Conservation (phyloP, 2,329 filamentous ascomycete species). For the Beauveria rudraprayagi region DNA sequence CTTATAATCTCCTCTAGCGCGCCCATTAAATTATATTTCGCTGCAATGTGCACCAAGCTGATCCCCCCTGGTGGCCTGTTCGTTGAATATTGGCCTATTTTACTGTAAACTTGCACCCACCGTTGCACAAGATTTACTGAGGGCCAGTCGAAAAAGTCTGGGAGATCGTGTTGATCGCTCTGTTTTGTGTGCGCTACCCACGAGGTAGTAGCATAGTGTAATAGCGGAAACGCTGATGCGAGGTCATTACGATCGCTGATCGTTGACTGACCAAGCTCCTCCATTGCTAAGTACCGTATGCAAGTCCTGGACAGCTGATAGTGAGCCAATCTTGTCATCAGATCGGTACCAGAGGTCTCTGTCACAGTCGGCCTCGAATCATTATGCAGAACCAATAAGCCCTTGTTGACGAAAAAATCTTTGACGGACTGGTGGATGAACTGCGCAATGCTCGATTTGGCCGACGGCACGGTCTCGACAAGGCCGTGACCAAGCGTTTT, state of each 20-base stretch:
- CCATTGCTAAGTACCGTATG: constrained; percentile 19
- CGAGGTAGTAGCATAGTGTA: constrained; percentile 7
- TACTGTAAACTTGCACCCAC: too few species aligned
- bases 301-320: constrained; percentile 19
- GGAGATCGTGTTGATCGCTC: not conserved
- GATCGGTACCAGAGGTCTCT: not conserved
- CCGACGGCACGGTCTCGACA: constrained; percentile 16
- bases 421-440: constrained; percentile 28
- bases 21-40: too few species aligned
- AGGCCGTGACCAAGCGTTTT: constrained; percentile 22
- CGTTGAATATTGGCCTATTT: too few species aligned
- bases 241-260: not conserved
- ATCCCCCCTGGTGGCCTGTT: too few species aligned
- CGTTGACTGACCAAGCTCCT: constrained; percentile 13
- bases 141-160: not conserved
- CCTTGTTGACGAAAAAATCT: constrained; percentile 23
- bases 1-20: too few species aligned
- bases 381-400: constrained; percentile 14
- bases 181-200: constrained; percentile 10
- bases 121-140: too few species aligned
- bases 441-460: constrained; percentile 17
- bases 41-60: too few species aligned
- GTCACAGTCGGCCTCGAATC: not conserved
- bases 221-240: not conserved
- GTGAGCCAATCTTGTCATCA: constrained; percentile 10